These are phyloP conservation scores for Clonostachys sp. DNA, from an alignment of 2,329 filamentous ascomycete species.

Conservation along the genomic window DNA sequence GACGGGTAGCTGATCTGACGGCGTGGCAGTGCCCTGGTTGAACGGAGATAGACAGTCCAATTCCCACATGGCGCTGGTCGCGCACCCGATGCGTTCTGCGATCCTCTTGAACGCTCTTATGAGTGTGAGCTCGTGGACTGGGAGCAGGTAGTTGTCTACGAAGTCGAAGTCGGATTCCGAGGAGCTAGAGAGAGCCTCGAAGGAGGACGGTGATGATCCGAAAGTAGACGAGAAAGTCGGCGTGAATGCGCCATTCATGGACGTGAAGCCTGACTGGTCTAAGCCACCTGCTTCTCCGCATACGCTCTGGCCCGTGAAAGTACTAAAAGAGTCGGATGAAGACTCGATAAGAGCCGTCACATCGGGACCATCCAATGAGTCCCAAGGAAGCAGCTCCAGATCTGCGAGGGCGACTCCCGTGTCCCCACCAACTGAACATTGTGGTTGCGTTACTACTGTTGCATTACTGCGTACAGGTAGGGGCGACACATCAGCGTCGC, in stretches of 20 bases:
- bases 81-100: conserved; percentile 37
- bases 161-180: conserved; percentile 16
- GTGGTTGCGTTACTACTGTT: no score
- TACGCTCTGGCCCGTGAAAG: no score
- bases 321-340: no score
- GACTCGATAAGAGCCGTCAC: no score
- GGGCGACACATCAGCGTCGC: no score
- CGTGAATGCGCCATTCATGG: no score
- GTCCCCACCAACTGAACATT: not conserved
- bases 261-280: no score
- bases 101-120: conserved; percentile 41
- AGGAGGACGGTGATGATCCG: conserved; percentile 4
- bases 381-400: conserved; percentile 13
- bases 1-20: conserved; percentile 31
- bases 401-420: conserved; percentile 9
- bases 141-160: conserved; percentile 42
- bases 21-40: conserved; percentile 17
- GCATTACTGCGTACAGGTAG: no score
- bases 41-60: conserved; percentile 43
- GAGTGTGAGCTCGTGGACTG: conserved; percentile 41
- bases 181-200: conserved; percentile 5
- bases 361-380: not conserved
- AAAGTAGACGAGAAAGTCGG: no score
- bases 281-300: no score
- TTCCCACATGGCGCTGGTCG: conserved; percentile 33